Evolutionary conservation across 1,284 basidiomycete species (phyloP).

Genomic region (Puccinia novopanici): DNA sequence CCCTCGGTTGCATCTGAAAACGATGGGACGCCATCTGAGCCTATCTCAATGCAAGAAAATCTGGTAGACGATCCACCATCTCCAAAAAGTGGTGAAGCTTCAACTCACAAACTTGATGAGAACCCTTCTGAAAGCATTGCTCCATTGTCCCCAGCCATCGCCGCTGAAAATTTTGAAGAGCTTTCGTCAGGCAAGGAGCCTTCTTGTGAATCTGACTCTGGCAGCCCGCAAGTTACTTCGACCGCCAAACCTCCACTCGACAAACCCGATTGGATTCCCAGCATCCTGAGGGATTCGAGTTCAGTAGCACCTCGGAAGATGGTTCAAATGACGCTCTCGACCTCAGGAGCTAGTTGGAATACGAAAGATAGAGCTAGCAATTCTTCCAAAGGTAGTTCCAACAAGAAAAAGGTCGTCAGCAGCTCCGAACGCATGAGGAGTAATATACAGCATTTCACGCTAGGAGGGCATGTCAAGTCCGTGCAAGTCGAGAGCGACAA

Average conservation of each 20-base stretch:
- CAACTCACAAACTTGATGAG: neutral
- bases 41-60: neutral
- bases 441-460: slow-evolving; percentile 23
- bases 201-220: neutral
- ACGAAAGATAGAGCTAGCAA: neutral
- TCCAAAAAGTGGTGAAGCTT: neutral
- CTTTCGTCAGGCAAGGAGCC: neutral
- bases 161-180: slow-evolving; percentile 6
- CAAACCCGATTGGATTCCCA: slow-evolving; percentile 41
- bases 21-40: neutral
- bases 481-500: neutral
- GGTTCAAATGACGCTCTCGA: slow-evolving; percentile 47
- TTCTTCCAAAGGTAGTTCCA: neutral
- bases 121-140: neutral
- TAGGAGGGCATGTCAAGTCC: slow-evolving; percentile 7
- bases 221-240: neutral
- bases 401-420: slow-evolving; percentile 32
- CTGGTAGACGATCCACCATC: neutral
- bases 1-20: neutral
- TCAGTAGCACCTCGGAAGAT: neutral
- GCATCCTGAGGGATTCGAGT: slow-evolving; percentile 6
- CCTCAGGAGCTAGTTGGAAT: slow-evolving; percentile 49
- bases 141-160: neutral
- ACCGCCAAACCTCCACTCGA: slow-evolving; percentile 14
- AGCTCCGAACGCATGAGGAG: slow-evolving; percentile 30